Base-by-base conservation (phyloP, 176 grass and related monocot species). In the Cymbopogon citratus region DNA sequence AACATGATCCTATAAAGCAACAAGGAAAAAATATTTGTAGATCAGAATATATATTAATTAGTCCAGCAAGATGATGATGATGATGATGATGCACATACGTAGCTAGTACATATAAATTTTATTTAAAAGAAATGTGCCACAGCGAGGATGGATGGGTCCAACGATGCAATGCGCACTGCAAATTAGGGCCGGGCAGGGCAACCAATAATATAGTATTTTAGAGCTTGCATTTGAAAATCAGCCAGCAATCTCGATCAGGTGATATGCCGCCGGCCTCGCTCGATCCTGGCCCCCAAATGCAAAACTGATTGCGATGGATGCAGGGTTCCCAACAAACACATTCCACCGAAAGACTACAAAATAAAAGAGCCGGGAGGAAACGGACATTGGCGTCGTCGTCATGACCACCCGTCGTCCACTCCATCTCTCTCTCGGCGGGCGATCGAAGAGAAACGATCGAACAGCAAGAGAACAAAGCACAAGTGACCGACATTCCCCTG, bases 401-500 rank as follows among this genome's bases (percentile, higher is more conserved):
- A 21, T 54, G 49, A 54, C 49, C 49, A 33, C 31, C 31, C 31
- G 2, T 18, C 18, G 49, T 51, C 46, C 49, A 52, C 43, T 5
- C 31, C 3, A n/a, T 33, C 31, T 33, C 3, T 12, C 0, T 10
- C 41, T 2, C 13, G 13, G 18, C 77, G 43, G 28, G 75, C 83
- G 28, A 61, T 33, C 31, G 31, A 33, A n/a, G n/a, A n/a, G n/a
- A n/a, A 24, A 23, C n/a, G n/a, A 24, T 3, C 3, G 29, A 89
- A 89, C 87, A 85, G 29, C 81, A 89, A 90, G 60, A 65, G 52
- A 86, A 90, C 79, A 90, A 90, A n/a, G 33, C 66, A 86, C 88
- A 90, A 79, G 67, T 83, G 84, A 86, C 84, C 79, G 88, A 90
- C 88, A 90, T 90, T 90, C 88, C 68, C 84, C 67, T 86, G 2